Conservation (phyloP, 768 basidiomycete species). For the Porpolomopsis calyptriformis region DNA sequence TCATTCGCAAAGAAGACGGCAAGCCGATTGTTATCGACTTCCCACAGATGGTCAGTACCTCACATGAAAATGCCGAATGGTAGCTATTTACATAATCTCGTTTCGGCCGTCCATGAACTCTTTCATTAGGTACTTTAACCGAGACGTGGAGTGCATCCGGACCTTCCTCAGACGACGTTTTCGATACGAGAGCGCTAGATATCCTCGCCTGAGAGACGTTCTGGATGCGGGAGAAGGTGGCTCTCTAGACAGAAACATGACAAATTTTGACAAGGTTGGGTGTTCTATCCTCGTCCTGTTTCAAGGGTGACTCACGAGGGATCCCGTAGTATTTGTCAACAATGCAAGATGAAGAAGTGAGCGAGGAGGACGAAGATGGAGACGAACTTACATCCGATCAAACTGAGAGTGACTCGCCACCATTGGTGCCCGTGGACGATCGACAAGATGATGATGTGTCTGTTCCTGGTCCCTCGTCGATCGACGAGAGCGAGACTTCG, state of each 20-base stretch:
- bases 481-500: slow-evolving; percentile 26
- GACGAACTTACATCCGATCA: slow-evolving; percentile 24
- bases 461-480: slow-evolving; percentile 20
- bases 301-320: slow-evolving; percentile 26
- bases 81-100: slow-evolving; percentile 26
- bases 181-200: slow-evolving; percentile 82
- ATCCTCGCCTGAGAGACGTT: slow-evolving; percentile 72
- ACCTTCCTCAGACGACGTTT: slow-evolving; percentile 87
- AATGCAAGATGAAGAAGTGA: slow-evolving; percentile 28
- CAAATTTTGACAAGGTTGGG: slow-evolving; percentile 49
- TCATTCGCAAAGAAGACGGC: slow-evolving; percentile 64
- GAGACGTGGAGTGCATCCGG: slow-evolving; percentile 94
- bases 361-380: slow-evolving; percentile 20
- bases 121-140: slow-evolving; percentile 87
- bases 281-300: slow-evolving; percentile 19
- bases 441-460: slow-evolving; percentile 5
- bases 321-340: slow-evolving; percentile 20
- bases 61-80: slow-evolving; percentile 96
- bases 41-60: slow-evolving; percentile 98
- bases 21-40: slow-evolving; percentile 95
- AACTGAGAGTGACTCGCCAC: slow-evolving; percentile 14
- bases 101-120: slow-evolving; percentile 1
- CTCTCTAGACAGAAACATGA: slow-evolving; percentile 86
- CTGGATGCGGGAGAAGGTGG: slow-evolving; percentile 34
- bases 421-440: slow-evolving; percentile 11